phyloP scores from a whole-genome alignment of 2,329 filamentous ascomycete genomes.

The Elsinoe perseae region DNA sequence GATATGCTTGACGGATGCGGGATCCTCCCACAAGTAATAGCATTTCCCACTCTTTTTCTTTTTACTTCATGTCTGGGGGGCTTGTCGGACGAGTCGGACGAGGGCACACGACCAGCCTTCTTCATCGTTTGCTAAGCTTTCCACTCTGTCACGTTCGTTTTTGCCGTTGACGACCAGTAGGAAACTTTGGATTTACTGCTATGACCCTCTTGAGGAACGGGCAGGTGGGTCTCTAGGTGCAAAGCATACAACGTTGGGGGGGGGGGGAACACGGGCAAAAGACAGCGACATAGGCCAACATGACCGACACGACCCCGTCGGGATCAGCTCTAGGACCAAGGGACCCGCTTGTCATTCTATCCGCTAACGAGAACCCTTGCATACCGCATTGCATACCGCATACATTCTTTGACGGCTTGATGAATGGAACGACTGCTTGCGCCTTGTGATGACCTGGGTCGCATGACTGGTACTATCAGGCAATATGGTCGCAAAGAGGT shows the following conservation, averaged over 20 bases:
- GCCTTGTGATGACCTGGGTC: slow-evolving; percentile 9
- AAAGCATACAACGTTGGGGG: not conserved
- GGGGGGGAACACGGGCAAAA: not conserved
- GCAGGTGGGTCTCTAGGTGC: not conserved
- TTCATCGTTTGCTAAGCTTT: slow-evolving; percentile 1
- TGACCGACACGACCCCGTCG: not conserved
- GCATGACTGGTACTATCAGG: slow-evolving; percentile 6
- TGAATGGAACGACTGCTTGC: not conserved
- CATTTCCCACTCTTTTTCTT: not conserved
- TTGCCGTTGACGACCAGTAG: slow-evolving; percentile 10
- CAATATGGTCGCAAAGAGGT: slow-evolving; percentile 2
- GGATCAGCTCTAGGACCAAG: too few species aligned
- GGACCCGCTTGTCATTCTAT: not conserved
- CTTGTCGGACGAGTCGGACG: too few species aligned
- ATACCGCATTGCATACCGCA: too few species aligned
- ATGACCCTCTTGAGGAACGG: not conserved
- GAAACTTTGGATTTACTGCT: not conserved
- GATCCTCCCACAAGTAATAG: too few species aligned
- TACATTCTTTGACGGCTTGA: not conserved
- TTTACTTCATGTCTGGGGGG: too few species aligned
- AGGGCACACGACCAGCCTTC: slow-evolving; percentile 8
- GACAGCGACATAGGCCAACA: not conserved
- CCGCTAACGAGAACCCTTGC: not conserved
- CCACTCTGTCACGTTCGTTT: slow-evolving; percentile 14
- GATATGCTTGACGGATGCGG: not conserved